Percentiles rank a stretch among this genome's conserved stretches.
These are phyloP conservation scores for Arachnopeziza araneosa DNA, from an alignment of 2,329 filamentous ascomycete genomes.

Conservation along the genomic window DNA sequence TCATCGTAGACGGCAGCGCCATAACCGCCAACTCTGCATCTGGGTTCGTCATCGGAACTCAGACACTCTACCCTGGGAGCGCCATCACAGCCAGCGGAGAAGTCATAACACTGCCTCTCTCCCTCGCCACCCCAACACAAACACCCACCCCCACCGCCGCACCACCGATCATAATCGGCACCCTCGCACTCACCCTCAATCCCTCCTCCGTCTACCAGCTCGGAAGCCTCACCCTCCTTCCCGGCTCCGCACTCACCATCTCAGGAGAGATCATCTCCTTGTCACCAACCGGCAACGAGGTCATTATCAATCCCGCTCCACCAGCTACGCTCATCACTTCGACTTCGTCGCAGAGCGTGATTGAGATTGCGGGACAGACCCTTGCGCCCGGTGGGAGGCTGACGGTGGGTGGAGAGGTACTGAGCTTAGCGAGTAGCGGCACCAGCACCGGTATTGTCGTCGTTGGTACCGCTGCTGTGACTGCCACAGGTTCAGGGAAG, in stretches of 20 bases:
- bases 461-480: constrained; percentile 16
- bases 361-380: constrained; percentile 21
- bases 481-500: not conserved
- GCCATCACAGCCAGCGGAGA: constrained; percentile 5
- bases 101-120: not conserved
- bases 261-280: constrained; percentile 21
- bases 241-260: constrained; percentile 21
- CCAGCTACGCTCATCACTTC: constrained; percentile 7
- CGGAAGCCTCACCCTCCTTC: constrained; percentile 21
- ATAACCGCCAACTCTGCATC: constrained; percentile 7
- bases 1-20: constrained; percentile 6
- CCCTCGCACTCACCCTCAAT: constrained; percentile 14
- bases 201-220: constrained; percentile 16
- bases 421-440: constrained; percentile 21
- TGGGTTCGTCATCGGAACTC: constrained; percentile 9
- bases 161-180: constrained; percentile 17
- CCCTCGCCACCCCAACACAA: constrained; percentile 4
- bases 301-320: constrained; percentile 19
- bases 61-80: constrained; percentile 7
- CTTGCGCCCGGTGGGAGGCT: constrained; percentile 24
- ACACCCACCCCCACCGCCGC: not conserved
- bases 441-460: constrained; percentile 21
- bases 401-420: constrained; percentile 26
- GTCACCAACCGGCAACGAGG: constrained; percentile 12
- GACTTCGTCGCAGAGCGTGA: constrained; percentile 7